phyloP scores from a whole-genome alignment of 768 basidiomycete species.

The Mycena vitilis region DNA sequence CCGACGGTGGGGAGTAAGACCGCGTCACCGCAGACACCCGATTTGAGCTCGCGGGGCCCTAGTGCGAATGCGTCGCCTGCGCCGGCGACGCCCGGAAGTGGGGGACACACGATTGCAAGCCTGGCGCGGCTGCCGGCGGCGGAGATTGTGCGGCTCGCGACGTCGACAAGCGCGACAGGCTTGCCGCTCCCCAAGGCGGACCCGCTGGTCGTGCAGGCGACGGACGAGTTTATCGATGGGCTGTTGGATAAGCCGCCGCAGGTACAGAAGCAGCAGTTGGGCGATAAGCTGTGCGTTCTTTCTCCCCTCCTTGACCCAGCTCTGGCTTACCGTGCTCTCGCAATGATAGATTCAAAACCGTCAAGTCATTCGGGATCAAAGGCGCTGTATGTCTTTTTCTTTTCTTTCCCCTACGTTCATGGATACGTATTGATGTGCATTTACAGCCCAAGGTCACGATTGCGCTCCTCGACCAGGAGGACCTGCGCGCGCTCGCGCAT shows the following conservation, averaged over 20 bases:
- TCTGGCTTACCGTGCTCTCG: constrained; percentile 2
- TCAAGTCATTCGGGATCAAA: constrained; percentile 88
- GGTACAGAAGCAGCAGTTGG: constrained; percentile 82
- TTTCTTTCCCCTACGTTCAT: constrained; percentile 8
- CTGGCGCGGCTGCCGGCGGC: constrained; percentile 80
- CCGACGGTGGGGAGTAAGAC: constrained; percentile 42
- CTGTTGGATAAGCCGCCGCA: constrained; percentile 65
- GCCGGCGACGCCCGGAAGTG: constrained; percentile 67
- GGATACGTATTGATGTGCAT: background rate
- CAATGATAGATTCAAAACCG: constrained; percentile 56
- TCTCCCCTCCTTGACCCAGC: constrained; percentile 13
- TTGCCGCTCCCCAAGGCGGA: constrained; percentile 79
- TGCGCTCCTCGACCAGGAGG: constrained; percentile 84
- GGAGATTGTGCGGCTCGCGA: constrained; percentile 79
- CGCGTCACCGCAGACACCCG: constrained; percentile 78
- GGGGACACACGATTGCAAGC: constrained; percentile 71
- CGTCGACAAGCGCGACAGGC: constrained; percentile 58
- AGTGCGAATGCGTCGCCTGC: constrained; percentile 79
- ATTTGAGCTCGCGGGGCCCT: constrained; percentile 78
- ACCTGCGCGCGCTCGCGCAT: constrained; percentile 84
- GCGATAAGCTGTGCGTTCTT: constrained; percentile 75
- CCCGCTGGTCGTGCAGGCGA: constrained; percentile 72
- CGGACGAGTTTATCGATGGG: constrained; percentile 78
- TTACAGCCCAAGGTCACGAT: constrained; percentile 86
- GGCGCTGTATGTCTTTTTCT: constrained; percentile 67